A percentile compares a stretch with the other conserved stretches of the same genome.
These are phyloP conservation scores for Penicillium sp. DNA, from an alignment of 2,329 filamentous ascomycete genomes.

Conservation along the genomic window DNA sequence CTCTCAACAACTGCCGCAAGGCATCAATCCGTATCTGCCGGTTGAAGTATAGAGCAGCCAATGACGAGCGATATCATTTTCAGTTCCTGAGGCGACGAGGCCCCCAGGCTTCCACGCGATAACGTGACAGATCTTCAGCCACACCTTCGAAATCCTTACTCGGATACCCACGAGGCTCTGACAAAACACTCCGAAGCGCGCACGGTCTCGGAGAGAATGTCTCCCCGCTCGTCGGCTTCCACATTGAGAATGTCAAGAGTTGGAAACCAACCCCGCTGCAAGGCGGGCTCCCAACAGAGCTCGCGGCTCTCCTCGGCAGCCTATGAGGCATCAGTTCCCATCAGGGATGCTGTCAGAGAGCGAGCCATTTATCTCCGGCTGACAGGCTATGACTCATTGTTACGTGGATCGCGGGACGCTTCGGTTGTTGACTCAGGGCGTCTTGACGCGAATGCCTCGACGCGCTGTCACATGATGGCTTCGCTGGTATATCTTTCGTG, in stretches of 20 bases:
- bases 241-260: conserved; percentile 6
- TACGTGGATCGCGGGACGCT: background rate
- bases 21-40: background rate
- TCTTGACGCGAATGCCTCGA: conserved; percentile 1
- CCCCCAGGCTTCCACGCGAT: conserved; percentile 1
- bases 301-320: background rate
- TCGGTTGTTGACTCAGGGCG: background rate
- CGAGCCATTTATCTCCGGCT: background rate
- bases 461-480: conserved; percentile 7
- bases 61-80: background rate
- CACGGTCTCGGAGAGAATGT: background rate
- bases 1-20: background rate
- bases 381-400: conserved; percentile 1
- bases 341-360: background rate
- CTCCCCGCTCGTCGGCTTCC: conserved; percentile 4
- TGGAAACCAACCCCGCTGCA: conserved; percentile 2
- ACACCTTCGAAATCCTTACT: background rate
- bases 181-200: background rate
- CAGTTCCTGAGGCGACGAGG: conserved; percentile 6
- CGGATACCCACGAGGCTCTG: background rate
- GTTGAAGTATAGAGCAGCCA: conserved; percentile 9
- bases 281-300: background rate
- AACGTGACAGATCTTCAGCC: conserved; percentile 4
- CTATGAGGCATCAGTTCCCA: background rate
- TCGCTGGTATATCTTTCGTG: background rate